Conservation (phyloP, 1,284 basidiomycete genomes). For the Apiotrichum mycotoxinovorans region DNA sequence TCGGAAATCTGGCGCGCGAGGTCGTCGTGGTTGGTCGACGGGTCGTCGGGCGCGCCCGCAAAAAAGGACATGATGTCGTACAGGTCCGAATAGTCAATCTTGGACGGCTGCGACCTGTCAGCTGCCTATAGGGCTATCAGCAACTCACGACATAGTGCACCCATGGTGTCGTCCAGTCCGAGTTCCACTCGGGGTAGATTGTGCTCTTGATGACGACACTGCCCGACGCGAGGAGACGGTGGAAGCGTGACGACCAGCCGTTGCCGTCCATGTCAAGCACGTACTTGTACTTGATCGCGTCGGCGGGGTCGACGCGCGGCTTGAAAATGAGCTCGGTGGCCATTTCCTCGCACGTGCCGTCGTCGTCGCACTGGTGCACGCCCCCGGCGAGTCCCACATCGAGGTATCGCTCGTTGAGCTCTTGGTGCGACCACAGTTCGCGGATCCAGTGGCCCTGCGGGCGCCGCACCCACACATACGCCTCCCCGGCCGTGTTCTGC, state of each 20-base stretch:
- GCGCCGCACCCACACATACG: constrained; percentile 43
- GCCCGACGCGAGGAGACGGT: constrained; percentile 47
- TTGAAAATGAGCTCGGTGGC: constrained; percentile 33
- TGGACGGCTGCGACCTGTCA: constrained; percentile 39
- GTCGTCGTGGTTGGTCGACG: constrained; percentile 45
- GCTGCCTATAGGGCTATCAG: neutral
- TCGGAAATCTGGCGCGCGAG: constrained; percentile 51
- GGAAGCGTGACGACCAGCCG: constrained; percentile 49
- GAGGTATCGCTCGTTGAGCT: constrained; percentile 47
- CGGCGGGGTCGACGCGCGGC: constrained; percentile 21
- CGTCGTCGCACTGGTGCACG: constrained; percentile 40
- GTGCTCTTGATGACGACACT: constrained; percentile 52
- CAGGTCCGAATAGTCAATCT: constrained; percentile 54
- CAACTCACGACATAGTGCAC: constrained; percentile 51
- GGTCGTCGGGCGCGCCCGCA: constrained; percentile 48
- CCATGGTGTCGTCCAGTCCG: constrained; percentile 52
- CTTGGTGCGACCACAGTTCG: constrained; percentile 28
- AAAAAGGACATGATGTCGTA: constrained; percentile 55
- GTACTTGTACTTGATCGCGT: constrained; percentile 12
- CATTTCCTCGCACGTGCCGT: constrained; percentile 50
- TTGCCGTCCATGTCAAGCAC: constrained; percentile 47
- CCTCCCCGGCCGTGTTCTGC: constrained; percentile 30
- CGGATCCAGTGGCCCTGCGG: constrained; percentile 33
- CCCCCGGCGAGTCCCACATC: constrained; percentile 48
- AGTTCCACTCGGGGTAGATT: constrained; percentile 52